These are phyloP conservation scores for Beauveria rudraprayagi DNA, from an alignment of 2,329 filamentous ascomycete species.

Conservation along the genomic window DNA sequence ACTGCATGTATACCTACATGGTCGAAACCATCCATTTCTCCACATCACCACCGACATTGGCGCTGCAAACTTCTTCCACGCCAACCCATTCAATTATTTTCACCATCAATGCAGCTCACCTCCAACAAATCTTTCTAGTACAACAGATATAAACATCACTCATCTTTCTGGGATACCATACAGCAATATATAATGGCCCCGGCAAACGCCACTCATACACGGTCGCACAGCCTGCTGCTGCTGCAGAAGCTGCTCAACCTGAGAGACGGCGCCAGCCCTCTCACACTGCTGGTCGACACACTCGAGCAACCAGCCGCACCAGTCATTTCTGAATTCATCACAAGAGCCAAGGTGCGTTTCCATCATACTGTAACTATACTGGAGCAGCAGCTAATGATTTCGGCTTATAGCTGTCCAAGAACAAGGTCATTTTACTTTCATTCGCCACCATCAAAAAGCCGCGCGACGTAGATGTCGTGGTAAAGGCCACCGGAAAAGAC, in stretches of 20 bases:
- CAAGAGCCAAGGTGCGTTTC: conserved; percentile 58
- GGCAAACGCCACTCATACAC: conserved; percentile 54
- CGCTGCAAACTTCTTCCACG: background rate
- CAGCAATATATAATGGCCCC: conserved; percentile 39
- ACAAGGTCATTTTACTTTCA: conserved; percentile 67
- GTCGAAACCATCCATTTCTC: background rate
- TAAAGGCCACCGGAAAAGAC: conserved; percentile 54
- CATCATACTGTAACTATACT: background rate
- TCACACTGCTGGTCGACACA: conserved; percentile 78
- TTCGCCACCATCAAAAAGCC: conserved; percentile 65
- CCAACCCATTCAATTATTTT: background rate
- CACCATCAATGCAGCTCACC: background rate
- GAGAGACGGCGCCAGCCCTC: conserved; percentile 71
- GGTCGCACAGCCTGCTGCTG: conserved; percentile 76
- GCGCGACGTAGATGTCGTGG: conserved; percentile 56
- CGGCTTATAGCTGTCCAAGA: conserved; percentile 45
- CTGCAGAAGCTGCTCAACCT: conserved; percentile 75
- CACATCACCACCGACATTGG: background rate
- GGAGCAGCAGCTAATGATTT: background rate
- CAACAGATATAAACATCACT: no score
- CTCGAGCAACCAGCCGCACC: conserved; percentile 72
- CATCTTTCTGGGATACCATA: no score
- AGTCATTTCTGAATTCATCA: conserved; percentile 64
- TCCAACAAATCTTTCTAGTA: no score
- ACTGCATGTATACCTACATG: background rate